Conservation (phyloP, 179 eudicot species). For the Drosera spatulata region DNA sequence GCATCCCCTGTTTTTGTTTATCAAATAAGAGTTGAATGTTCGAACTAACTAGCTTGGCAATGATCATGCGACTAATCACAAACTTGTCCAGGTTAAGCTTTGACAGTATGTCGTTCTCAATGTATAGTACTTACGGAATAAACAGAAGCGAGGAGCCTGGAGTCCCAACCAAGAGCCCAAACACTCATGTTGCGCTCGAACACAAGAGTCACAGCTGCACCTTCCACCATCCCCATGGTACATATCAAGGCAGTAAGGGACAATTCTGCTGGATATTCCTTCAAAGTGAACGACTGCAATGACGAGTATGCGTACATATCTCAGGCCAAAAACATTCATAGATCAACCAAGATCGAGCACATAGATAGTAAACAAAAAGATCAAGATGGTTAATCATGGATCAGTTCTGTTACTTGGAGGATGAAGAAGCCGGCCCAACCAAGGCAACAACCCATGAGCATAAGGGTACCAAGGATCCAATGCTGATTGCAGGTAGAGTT, state of each 20-base stretch:
- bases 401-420: constrained; percentile 33
- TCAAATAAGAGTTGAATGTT: too few species aligned
- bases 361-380: neutral
- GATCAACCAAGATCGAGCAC: neutral
- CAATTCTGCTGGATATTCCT: constrained; percentile 51
- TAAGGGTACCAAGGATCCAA: constrained; percentile 54
- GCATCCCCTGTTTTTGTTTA: too few species aligned
- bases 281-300: constrained; percentile 45
- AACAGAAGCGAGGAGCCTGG: constrained; percentile 60
- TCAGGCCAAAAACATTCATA: neutral
- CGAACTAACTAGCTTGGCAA: too few species aligned
- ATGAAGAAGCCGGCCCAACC: constrained; percentile 82
- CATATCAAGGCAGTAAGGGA: constrained; percentile 51
- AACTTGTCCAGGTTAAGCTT: too few species aligned
- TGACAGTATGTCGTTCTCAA: too few species aligned
- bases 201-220: constrained; percentile 42
- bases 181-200: constrained; percentile 43
- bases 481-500: constrained; percentile 31
- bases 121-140: constrained; percentile 56
- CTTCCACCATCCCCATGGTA: constrained; percentile 46
- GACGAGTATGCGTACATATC: too few species aligned
- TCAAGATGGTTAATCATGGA: neutral
- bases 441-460: constrained; percentile 43
- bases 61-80: too few species aligned
- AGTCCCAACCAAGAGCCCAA: constrained; percentile 77